Evolutionary conservation across 495 filamentous ascomycete species (phyloP), one percentile per base, ranked within the genome.

Genomic region (Extremus antarcticus): DNA sequence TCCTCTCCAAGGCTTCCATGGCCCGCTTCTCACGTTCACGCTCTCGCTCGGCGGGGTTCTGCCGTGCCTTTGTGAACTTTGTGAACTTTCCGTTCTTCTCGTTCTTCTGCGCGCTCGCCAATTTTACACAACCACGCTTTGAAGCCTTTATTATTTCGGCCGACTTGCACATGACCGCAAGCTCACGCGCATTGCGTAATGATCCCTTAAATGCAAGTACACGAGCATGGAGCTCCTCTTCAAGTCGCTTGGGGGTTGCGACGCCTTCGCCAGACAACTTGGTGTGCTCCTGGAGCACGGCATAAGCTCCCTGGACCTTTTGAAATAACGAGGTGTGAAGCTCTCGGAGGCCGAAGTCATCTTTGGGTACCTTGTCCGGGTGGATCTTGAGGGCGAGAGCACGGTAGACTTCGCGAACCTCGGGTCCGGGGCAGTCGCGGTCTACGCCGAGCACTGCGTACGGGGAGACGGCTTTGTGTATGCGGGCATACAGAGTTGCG

Each of bases 401-500:
- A 24, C 20, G 46, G 46, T 48, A 48, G 46, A n/a, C 46, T 13
- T 48, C 23, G 46, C 23, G 46, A 17, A 25, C 19, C 10, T 24
- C 10, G 46, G 46, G 11, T 21, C 24, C 46, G 3, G 46, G 21
- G 11, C 11, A 16, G 19, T 48, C 20, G 23, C 7, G 9, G 13
- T 48, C 13, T 13, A 48, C 20, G 46, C 20, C 46, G 20, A 48
- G 46, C 2, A 25, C 23, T 13, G 46, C 23, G 46, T 8, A 48
- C 23, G 19, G 46, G 19, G 20, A 24, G 7, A 4, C 23, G 13
- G 20, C 46, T 3, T 22, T 8, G 8, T 48, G 8, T 10, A 25
- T 48, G 7, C 24, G 46, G 10, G 17, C 7, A 21, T 48, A 48
- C 4, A 48, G 46, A 9, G 23, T 68, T n/a, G 41, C 4, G 41